These are phyloP conservation scores for Plasmodium falciparum DNA, from an alignment of 169 alveolate genomes.

Conservation along the genomic window DNA sequence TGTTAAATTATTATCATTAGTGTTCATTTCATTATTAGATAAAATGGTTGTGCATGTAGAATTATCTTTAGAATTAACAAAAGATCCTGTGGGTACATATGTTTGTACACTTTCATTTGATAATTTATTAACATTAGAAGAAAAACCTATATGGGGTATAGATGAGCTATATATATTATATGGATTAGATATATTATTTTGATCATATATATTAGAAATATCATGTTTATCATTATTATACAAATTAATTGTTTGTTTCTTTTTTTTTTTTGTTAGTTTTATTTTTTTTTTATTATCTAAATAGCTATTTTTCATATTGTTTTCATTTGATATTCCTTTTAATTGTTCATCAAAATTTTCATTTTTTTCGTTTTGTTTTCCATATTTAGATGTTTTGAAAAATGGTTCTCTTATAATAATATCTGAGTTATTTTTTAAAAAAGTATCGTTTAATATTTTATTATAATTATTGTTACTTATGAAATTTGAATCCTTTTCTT, in stretches of 20 bases:
- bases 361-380: background rate
- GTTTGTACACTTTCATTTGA: slow-evolving; percentile 44
- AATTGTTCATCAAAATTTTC: background rate
- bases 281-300: slow-evolving; percentile 18
- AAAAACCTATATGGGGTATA: no score
- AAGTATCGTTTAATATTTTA: background rate
- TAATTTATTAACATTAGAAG: slow-evolving; percentile 8
- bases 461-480: background rate
- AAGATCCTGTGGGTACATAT: slow-evolving; percentile 10
- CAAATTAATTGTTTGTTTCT: background rate
- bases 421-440: background rate
- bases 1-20: background rate
- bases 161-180: no score
- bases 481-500: background rate
- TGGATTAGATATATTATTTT: background rate
- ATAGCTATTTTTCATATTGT: background rate
- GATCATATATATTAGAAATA: background rate
- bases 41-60: slow-evolving; percentile 33
- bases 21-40: slow-evolving; percentile 26
- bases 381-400: slow-evolving; percentile 10
- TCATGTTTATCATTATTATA: background rate
- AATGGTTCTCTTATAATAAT: slow-evolving; percentile 12
- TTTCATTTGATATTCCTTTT: slow-evolving; percentile 2
- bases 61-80: slow-evolving; percentile 16
- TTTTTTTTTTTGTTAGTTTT: slow-evolving; percentile 33